A percentile compares a stretch with the other conserved stretches of the same genome.
Conservation (phyloP, 2,329 filamentous ascomycete species). For the Pezicula carpinea region DNA sequence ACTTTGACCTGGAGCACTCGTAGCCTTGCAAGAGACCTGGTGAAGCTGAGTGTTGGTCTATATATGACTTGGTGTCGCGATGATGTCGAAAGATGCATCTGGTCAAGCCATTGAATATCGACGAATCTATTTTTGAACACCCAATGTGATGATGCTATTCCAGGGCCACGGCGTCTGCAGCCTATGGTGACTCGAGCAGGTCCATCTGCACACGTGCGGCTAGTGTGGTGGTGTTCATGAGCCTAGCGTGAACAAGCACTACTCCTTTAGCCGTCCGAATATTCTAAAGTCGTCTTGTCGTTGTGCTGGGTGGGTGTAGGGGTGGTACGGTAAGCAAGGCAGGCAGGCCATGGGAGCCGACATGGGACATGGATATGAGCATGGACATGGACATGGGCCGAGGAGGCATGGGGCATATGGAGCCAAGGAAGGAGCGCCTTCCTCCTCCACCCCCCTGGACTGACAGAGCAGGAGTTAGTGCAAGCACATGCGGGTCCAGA, state of each 20-base stretch:
- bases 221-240: conserved; percentile 17
- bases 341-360: background rate
- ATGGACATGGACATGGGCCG: too few relatives aligned
- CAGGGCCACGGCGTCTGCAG: conserved; percentile 31
- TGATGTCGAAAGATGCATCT: conserved; percentile 11
- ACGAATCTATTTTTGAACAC: conserved; percentile 40
- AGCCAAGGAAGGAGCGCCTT: too few relatives aligned
- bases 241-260: background rate
- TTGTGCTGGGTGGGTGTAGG: background rate
- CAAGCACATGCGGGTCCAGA: background rate
- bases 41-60: conserved; percentile 20
- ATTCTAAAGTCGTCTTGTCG: background rate
- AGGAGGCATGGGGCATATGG: too few relatives aligned
- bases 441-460: too few relatives aligned
- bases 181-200: conserved; percentile 22
- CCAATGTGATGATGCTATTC: conserved; percentile 31
- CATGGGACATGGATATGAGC: too few relatives aligned
- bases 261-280: background rate
- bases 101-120: conserved; percentile 25
- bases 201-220: conserved; percentile 26
- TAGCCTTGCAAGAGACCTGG: conserved; percentile 12
- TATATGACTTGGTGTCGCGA: conserved; percentile 21
- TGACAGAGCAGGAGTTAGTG: too few relatives aligned
- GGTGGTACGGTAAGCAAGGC: background rate
- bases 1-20: conserved; percentile 22